These are phyloP conservation scores for Chlorella sp. DNA, from an alignment of 139 green algal genomes.

Conservation along the genomic window DNA sequence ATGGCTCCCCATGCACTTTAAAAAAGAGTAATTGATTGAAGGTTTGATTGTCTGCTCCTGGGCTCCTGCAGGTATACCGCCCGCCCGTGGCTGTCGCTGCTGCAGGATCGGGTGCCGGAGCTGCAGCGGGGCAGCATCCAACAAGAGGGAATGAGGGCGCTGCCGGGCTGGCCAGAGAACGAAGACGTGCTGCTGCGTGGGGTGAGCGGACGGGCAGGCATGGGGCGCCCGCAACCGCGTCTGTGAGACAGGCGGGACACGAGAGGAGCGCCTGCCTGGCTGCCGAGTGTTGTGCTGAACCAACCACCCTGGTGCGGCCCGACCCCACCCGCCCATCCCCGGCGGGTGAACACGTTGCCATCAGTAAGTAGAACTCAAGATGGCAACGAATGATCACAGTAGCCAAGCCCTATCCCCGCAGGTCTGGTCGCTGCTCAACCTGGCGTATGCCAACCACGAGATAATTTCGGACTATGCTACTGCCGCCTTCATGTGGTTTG, in stretches of 20 bases:
- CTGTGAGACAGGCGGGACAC: background rate
- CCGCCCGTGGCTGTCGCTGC: background rate
- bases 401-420: no score
- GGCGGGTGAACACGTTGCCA: no score
- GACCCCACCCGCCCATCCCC: background rate
- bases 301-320: background rate
- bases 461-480: constrained; percentile 29
- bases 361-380: no score
- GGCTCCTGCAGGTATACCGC: background rate
- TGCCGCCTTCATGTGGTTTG: constrained; percentile 14
- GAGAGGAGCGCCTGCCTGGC: background rate
- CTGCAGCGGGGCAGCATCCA: background rate
- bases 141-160: background rate
- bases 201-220: background rate
- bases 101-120: background rate
- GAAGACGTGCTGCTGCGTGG: background rate
- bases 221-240: no score
- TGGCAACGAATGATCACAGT: no score
- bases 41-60: background rate
- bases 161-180: background rate
- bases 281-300: background rate
- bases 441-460: constrained; percentile 30
- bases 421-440: constrained; percentile 27
- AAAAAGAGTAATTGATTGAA: no score
- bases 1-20: no score